Conservation (phyloP, 129 eudicot genomes). For the Oenanthe sinensis region DNA sequence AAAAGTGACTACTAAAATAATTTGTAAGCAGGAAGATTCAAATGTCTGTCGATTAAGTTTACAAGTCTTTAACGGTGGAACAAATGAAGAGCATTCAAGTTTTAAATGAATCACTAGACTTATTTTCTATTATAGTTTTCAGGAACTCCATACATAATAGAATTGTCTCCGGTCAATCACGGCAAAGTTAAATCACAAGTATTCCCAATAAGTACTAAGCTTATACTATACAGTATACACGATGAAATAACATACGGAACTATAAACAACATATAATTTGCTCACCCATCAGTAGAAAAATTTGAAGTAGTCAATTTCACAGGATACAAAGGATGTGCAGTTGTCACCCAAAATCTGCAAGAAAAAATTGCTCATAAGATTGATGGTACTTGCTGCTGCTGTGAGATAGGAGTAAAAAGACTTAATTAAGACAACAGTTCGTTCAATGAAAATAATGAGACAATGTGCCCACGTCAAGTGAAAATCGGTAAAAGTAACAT, state of each 20-base stretch:
- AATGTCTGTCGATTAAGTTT: background rate
- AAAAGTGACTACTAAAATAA: no score
- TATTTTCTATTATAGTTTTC: background rate
- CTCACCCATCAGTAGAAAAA: slow-evolving; percentile 84
- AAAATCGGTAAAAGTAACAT: background rate
- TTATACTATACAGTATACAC: background rate
- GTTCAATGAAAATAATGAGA: background rate
- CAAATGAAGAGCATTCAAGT: background rate
- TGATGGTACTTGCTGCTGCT: background rate
- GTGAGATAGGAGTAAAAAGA: background rate
- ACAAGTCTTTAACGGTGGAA: background rate
- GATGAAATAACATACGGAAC: background rate
- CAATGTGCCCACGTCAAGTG: background rate
- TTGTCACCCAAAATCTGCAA: slow-evolving; percentile 73
- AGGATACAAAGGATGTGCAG: slow-evolving; percentile 63
- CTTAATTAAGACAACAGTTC: background rate
- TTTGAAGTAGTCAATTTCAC: slow-evolving; percentile 61
- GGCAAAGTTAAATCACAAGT: background rate
- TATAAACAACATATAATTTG: background rate
- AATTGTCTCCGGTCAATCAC: background rate
- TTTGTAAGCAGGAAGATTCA: no score
- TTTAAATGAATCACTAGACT: background rate
- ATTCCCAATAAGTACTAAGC: background rate
- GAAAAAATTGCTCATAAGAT: slow-evolving; percentile 9
- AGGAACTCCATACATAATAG: background rate